These are phyloP conservation scores for Haplographium delicatum DNA, from an alignment of 495 filamentous ascomycete genomes.

Conservation along the genomic window DNA sequence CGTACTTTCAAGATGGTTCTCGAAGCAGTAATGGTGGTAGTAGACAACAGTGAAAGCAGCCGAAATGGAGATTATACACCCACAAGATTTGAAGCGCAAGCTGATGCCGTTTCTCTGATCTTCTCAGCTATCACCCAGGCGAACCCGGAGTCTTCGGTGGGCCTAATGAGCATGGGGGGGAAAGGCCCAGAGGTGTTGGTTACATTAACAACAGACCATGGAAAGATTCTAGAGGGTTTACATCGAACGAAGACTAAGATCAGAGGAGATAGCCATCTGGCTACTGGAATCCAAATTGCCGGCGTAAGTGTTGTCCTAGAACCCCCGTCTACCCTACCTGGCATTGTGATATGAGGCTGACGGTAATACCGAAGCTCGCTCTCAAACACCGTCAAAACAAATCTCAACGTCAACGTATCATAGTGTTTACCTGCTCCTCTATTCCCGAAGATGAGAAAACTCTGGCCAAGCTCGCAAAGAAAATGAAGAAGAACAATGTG, in stretches of 20 bases:
- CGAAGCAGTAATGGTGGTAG: constrained; percentile 64
- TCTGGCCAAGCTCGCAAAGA: constrained; percentile 84
- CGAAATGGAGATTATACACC: constrained; percentile 95
- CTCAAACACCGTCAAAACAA: constrained; percentile 98
- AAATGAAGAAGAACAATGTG: constrained; percentile 96
- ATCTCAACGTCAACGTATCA: constrained; percentile 86
- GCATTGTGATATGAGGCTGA: background rate
- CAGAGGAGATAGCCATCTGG: constrained; percentile 75
- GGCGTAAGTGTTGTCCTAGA: constrained; percentile 53
- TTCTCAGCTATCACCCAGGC: constrained; percentile 90
- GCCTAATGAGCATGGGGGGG: constrained; percentile 98
- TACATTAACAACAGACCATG: constrained; percentile 90
- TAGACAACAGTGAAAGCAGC: constrained; percentile 98
- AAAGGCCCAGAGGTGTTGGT: constrained; percentile 94
- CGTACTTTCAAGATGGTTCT: constrained; percentile 44
- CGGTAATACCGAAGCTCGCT: constrained; percentile 58
- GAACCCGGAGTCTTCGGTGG: constrained; percentile 94
- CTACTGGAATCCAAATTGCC: constrained; percentile 91
- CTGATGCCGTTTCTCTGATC: constrained; percentile 89
- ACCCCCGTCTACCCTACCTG: background rate
- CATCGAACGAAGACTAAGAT: constrained; percentile 97
- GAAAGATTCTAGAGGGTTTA: constrained; percentile 88
- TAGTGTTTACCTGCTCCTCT: constrained; percentile 91
- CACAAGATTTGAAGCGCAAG: constrained; percentile 90
- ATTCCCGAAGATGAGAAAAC: constrained; percentile 84